phyloP scores from a whole-genome alignment of 805 yeast genomes.

The Blastobotrys chiropterorum region DNA sequence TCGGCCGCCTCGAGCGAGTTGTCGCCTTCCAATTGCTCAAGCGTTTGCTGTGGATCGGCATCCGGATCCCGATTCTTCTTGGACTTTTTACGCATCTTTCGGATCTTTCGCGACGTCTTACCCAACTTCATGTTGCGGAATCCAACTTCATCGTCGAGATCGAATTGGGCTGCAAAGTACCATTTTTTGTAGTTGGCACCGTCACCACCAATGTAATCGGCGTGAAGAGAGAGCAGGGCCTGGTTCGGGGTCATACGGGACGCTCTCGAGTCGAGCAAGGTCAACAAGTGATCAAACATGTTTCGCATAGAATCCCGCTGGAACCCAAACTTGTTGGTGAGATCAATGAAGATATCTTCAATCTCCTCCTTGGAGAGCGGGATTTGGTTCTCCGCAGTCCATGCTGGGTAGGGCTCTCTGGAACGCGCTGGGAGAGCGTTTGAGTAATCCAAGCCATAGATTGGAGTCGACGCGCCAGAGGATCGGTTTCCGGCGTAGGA shows the following conservation, averaged over 20 bases:
- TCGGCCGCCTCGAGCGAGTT: constrained; percentile 70
- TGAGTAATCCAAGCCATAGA: constrained; percentile 59
- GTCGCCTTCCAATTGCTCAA: constrained; percentile 63
- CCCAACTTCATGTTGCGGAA: constrained; percentile 14
- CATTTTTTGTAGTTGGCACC: constrained; percentile 66
- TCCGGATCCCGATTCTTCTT: constrained; percentile 41
- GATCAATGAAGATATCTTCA: constrained; percentile 46
- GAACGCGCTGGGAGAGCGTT: constrained; percentile 55
- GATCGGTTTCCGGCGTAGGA: constrained; percentile 83
- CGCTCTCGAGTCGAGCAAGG: constrained; percentile 60
- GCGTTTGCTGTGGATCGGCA: constrained; percentile 52
- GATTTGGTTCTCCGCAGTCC: constrained; percentile 77
- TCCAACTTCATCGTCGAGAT: constrained; percentile 43
- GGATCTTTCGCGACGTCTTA: constrained; percentile 27
- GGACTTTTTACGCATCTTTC: constrained; percentile 43
- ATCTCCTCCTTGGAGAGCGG: constrained; percentile 38
- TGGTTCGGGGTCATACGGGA: constrained; percentile 52
- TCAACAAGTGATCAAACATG: constrained; percentile 60
- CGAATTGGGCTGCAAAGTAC: constrained; percentile 72
- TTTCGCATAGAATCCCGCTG: constrained; percentile 60
- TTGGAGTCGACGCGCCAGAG: constrained; percentile 92
- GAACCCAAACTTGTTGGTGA: constrained; percentile 57
- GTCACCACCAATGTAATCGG: constrained; percentile 68
- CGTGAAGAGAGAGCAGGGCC: constrained; percentile 58
- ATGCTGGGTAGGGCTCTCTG: constrained; percentile 92